Percentiles rank a stretch among this genome's conserved stretches.
These are phyloP conservation scores for Fusarium equiseti DNA, from an alignment of 2,329 filamentous ascomycete species.

Conservation along the genomic window DNA sequence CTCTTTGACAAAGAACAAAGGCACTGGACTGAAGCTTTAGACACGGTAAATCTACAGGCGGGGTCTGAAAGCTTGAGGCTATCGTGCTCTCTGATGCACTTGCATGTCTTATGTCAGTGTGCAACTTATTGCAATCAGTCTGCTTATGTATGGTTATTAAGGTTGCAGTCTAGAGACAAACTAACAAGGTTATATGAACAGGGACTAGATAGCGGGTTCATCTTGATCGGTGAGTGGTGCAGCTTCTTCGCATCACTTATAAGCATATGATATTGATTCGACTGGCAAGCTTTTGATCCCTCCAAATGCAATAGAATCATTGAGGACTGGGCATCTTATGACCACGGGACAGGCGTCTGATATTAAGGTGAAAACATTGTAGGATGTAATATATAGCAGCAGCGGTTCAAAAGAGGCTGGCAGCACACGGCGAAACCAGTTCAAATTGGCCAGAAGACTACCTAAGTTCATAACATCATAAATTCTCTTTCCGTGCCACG, in stretches of 20 bases:
- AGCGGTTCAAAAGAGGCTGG: background rate
- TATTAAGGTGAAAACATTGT: background rate
- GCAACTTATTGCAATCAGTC: background rate
- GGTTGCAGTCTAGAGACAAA: background rate
- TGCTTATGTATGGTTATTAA: background rate
- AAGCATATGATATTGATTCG: background rate
- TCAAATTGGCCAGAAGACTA: slow-evolving; percentile 15
- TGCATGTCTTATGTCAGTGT: background rate
- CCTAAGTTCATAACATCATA: slow-evolving; percentile 32
- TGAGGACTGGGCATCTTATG: background rate
- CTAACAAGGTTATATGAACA: background rate
- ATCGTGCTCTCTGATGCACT: background rate
- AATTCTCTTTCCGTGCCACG: slow-evolving; percentile 26
- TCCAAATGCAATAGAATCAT: background rate
- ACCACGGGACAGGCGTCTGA: too few species aligned
- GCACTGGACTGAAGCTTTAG: background rate
- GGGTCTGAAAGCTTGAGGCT: background rate
- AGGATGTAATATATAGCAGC: slow-evolving; percentile 19
- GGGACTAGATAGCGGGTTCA: background rate
- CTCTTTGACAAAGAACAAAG: background rate
- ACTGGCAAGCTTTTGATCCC: background rate
- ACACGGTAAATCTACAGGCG: background rate
- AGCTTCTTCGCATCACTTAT: background rate
- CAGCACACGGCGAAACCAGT: background rate
- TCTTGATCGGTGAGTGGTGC: background rate